Conservation (phyloP, 2,329 filamentous ascomycete species). For the Spiromastix sp. region DNA sequence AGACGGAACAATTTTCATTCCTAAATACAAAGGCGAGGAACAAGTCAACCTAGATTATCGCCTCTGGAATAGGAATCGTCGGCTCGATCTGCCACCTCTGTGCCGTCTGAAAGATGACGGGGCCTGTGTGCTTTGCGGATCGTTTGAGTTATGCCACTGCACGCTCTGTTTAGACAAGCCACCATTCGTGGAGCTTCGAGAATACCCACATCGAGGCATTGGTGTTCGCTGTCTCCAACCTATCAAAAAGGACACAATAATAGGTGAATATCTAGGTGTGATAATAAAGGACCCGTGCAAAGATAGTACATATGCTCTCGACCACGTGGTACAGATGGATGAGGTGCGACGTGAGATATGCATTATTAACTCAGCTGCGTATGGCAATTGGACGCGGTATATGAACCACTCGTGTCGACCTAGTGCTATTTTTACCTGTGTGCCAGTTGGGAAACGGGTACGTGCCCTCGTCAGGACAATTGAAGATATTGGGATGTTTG, state of each 20-base stretch:
- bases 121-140: slow-evolving; percentile 14
- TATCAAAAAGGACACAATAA: slow-evolving; percentile 16
- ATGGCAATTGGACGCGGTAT: slow-evolving; percentile 27
- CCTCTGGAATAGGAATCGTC: too few relatives aligned
- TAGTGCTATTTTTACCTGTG: slow-evolving; percentile 11
- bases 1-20: not conserved
- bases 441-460: slow-evolving; percentile 14
- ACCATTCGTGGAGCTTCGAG: slow-evolving; percentile 21
- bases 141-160: slow-evolving; percentile 14
- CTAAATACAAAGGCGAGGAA: not conserved
- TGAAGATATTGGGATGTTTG: slow-evolving; percentile 20
- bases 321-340: not conserved
- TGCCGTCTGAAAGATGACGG: slow-evolving; percentile 6
- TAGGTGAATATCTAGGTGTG: slow-evolving; percentile 19
- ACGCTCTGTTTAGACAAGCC: slow-evolving; percentile 5
- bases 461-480: slow-evolving; percentile 14
- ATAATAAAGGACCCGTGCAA: slow-evolving; percentile 5
- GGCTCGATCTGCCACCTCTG: not conserved
- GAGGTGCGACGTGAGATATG: slow-evolving; percentile 1
- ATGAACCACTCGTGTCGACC: slow-evolving; percentile 27
- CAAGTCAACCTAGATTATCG: not conserved
- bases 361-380: slow-evolving; percentile 12
- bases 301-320: slow-evolving; percentile 15
- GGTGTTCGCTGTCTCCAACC: slow-evolving; percentile 20
- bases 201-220: slow-evolving; percentile 20